phyloP scores from a whole-genome alignment of 1,139 yeast species.

The Yamadazyma diddensiae region DNA sequence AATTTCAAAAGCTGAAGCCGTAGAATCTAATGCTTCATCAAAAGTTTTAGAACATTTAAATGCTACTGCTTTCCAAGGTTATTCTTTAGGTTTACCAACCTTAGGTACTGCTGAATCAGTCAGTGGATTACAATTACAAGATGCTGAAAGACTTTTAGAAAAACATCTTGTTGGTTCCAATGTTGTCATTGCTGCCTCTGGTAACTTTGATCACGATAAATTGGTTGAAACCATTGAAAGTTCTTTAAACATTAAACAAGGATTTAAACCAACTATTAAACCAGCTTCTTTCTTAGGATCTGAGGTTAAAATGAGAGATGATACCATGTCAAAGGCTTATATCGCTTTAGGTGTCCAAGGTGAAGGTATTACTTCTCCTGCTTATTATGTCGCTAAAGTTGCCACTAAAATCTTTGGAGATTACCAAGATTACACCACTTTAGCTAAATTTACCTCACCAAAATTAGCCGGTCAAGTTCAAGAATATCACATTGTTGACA shows the following conservation, averaged over 20 bases:
- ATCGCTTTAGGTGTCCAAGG: constrained; percentile 72
- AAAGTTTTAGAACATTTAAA: constrained; percentile 71
- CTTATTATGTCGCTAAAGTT: constrained; percentile 67
- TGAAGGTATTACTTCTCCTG: constrained; percentile 60
- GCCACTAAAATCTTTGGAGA: constrained; percentile 70
- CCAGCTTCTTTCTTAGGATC: constrained; percentile 74
- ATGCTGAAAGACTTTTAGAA: constrained; percentile 53
- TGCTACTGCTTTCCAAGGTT: constrained; percentile 82
- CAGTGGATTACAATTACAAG: constrained; percentile 53
- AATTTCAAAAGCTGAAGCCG: constrained; percentile 35
- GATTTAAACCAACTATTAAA: constrained; percentile 51
- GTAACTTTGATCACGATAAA: constrained; percentile 67
- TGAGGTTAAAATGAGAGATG: constrained; percentile 84
- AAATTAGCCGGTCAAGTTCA: constrained; percentile 74
- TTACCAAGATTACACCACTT: constrained; percentile 52
- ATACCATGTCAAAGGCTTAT: constrained; percentile 78
- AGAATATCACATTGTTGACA: constrained; percentile 71
- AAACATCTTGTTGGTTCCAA: constrained; percentile 60
- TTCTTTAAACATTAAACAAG: constrained; percentile 45
- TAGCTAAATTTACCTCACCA: constrained; percentile 71
- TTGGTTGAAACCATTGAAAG: constrained; percentile 63
- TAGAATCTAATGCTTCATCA: constrained; percentile 45
- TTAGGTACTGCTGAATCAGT: constrained; percentile 69
- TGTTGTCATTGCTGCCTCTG: constrained; percentile 68
- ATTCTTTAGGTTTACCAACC: constrained; percentile 72